Percentiles rank a stretch among this genome's conserved stretches.
These are phyloP conservation scores for Cylindrotheca fusiformis DNA, from an alignment of 108 stramenopile species.

Conservation along the genomic window DNA sequence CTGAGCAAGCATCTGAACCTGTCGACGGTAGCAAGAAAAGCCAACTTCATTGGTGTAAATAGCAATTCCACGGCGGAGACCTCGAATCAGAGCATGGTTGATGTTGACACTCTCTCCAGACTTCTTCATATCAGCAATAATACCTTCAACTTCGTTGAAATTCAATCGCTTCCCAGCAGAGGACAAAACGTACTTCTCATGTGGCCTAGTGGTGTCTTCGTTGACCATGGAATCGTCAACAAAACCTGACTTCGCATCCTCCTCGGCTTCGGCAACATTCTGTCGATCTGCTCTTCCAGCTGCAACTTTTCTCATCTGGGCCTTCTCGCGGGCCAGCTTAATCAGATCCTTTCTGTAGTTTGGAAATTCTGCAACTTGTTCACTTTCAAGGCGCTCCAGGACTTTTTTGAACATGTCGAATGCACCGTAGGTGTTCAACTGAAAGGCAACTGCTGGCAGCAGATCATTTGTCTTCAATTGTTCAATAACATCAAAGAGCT, in stretches of 20 bases:
- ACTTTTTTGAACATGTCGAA: constrained; percentile 96
- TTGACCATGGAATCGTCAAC: constrained; percentile 78
- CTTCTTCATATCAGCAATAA: constrained; percentile 93
- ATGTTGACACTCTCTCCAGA: constrained; percentile 86
- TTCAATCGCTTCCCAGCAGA: constrained; percentile 88
- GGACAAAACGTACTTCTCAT: constrained; percentile 94
- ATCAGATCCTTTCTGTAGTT: constrained; percentile 90
- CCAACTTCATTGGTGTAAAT: constrained; percentile 98
- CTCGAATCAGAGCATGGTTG: constrained; percentile 95
- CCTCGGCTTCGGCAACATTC: constrained; percentile 89
- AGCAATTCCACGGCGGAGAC: constrained; percentile 96
- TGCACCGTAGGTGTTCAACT: constrained; percentile 96
- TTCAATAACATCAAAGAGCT: constrained; percentile 76
- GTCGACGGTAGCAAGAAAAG: constrained; percentile 95
- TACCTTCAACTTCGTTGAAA: constrained; percentile 93
- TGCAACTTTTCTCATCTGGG: constrained; percentile 86
- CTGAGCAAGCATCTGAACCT: constrained; percentile 96
- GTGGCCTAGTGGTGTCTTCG: constrained; percentile 95
- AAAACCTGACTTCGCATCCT: constrained; percentile 91
- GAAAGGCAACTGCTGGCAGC: constrained; percentile 96
- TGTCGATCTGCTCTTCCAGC: constrained; percentile 85
- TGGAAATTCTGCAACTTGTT: constrained; percentile 91
- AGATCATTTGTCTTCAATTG: constrained; percentile 85
- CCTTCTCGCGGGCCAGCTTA: constrained; percentile 83
- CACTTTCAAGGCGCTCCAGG: constrained; percentile 84